Conservation (phyloP, 768 basidiomycete genomes). For the Phlebiopsis flavidoalba region DNA sequence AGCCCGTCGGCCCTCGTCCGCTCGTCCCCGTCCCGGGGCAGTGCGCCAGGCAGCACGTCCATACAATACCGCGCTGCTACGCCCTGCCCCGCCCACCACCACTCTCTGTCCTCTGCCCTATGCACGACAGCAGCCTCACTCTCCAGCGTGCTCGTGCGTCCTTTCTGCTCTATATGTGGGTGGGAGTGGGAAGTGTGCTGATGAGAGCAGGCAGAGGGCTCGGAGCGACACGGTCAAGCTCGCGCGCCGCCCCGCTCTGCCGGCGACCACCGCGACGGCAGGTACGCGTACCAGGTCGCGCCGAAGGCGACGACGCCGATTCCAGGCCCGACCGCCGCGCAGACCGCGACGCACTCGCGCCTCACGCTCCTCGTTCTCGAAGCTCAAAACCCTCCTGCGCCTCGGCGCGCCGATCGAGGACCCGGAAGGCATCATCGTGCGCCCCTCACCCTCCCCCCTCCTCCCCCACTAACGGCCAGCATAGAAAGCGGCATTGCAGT, state of each 20-base stretch:
- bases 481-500: slow-evolving; percentile 10
- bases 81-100: neutral
- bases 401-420: slow-evolving; percentile 14
- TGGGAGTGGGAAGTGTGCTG: neutral
- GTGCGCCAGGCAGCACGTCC: neutral
- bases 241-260: slow-evolving; percentile 29
- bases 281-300: slow-evolving; percentile 37
- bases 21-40: neutral
- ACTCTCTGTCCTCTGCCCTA: neutral
- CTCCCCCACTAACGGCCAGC: neutral
- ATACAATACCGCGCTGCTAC: neutral
- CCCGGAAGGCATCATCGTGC: slow-evolving; percentile 6
- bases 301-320: slow-evolving; percentile 5
- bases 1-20: neutral
- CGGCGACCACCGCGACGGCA: slow-evolving; percentile 35
- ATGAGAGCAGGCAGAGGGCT: neutral
- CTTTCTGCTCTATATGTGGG: too few species aligned
- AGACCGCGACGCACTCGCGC: slow-evolving; percentile 28
- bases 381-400: slow-evolving; percentile 10
- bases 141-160: neutral
- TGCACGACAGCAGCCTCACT: neutral
- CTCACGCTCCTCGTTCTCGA: slow-evolving; percentile 26
- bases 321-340: slow-evolving; percentile 13
- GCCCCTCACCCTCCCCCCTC: neutral
- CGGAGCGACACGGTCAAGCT: slow-evolving; percentile 33